Percentiles rank a stretch among this genome's conserved stretches.
Conservation (phyloP, 1,139 yeast genomes). For the Suhomyces coccinellae region DNA sequence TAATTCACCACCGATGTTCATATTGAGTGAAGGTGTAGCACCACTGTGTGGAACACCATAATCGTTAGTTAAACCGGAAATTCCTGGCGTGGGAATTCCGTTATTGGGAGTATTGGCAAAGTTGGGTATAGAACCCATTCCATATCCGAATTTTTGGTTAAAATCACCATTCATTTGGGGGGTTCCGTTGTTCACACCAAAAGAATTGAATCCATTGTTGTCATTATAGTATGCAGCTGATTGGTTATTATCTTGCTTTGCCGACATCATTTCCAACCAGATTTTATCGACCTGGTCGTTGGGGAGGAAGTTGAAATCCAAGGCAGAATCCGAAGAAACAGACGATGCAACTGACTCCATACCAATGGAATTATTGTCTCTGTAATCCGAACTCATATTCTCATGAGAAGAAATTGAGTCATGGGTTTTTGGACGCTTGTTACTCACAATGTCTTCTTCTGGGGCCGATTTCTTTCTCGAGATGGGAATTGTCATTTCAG, state of each 20-base stretch:
- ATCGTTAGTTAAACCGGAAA: not conserved
- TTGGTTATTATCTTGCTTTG: slow-evolving; percentile 17
- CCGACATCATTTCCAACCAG: slow-evolving; percentile 34
- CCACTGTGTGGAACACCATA: not conserved
- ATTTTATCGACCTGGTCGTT: slow-evolving; percentile 28
- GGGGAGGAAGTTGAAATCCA: slow-evolving; percentile 15
- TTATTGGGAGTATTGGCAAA: not conserved
- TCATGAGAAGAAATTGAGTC: not conserved
- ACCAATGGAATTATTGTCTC: not conserved
- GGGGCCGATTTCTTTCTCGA: not conserved
- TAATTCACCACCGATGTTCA: slow-evolving; percentile 6
- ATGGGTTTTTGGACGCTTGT: not conserved
- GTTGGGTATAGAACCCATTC: not conserved
- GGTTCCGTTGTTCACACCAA: not conserved
- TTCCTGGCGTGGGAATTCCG: not conserved
- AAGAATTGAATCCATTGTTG: not conserved
- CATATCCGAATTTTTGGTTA: not conserved
- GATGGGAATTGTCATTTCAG: not conserved
- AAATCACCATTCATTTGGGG: not conserved
- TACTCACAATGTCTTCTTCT: not conserved
- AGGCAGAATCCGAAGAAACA: slow-evolving; percentile 8
- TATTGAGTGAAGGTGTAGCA: not conserved
- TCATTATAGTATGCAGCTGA: slow-evolving; percentile 2
- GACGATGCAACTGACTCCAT: slow-evolving; percentile 8
- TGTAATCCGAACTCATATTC: not conserved